Evolutionary conservation across 2,329 filamentous ascomycete genomes (phyloP), one percentile per base, ranked within the genome.

Genomic region (Fusarium longipes): DNA sequence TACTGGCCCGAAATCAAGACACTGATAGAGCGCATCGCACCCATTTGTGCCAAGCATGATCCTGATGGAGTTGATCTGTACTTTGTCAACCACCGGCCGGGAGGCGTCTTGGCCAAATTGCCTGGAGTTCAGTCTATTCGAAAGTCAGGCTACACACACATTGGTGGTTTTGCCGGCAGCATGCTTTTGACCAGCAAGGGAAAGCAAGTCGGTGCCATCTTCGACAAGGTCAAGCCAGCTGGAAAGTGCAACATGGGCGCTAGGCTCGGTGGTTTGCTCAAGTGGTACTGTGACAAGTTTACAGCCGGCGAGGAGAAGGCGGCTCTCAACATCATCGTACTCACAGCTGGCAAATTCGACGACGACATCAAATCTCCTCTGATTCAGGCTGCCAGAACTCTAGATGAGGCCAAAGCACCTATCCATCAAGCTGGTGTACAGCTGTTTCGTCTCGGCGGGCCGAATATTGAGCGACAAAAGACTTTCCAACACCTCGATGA

Each of bases 201-300:
- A 59, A 60, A 60, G 4, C 57, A 60, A 17, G 57, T 60, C 8
- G 43, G 54, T 12, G 30, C 36, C 3, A 60, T 60, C 25, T 60
- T 60, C 14, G 57, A 60, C 25, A 59, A 56, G 8, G 43, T 60
- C 15, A 50, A 60, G 36, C 57, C 57, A 2, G 43, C 43, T 29
- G 57, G 57, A 18, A 60, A 60, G 38, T 60, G 57, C 6, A 60
- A 60, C 12, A 60, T 60, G 57, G 57, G 57, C 15, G 44, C 57
- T 25, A 51, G 57, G 15, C 38, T 60, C 3, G 57, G 57, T 5
- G 38, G 54, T n/a, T 20, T 60, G 17, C 57, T 60, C 12, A 60
- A 60, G 32, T 60, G 57, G 57, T 60, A 60, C 38, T 60, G 57
- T 25, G 57, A 60, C 14, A 60, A 60, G 25, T 60, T 52, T 27